A percentile compares a stretch with the other conserved stretches of the same genome.
Conservation (phyloP, 208 protist genomes). For the Trypanosoma mega region DNA sequence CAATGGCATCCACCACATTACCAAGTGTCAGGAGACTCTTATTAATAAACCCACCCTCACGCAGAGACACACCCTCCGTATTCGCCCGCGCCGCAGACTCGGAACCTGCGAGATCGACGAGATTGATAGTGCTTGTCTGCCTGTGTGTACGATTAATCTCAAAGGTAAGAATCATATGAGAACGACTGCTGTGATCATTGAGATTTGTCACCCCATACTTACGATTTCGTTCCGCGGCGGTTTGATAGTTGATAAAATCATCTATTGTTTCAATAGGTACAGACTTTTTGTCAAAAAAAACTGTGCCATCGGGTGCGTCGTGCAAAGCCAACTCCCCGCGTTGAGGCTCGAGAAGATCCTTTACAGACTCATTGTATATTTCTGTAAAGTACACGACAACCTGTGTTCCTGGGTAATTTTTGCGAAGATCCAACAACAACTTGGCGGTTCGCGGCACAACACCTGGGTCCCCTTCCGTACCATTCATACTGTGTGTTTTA, state of each 20-base stretch:
- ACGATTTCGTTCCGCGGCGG: constrained; percentile 65
- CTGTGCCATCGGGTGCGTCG: constrained; percentile 30
- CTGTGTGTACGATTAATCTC: constrained; percentile 60
- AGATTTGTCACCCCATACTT: constrained; percentile 88
- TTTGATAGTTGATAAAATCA: constrained; percentile 67
- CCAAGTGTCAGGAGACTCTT: constrained; percentile 80
- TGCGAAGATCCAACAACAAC: constrained; percentile 63
- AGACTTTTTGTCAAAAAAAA: constrained; percentile 40
- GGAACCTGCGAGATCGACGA: constrained; percentile 87
- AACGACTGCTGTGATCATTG: constrained; percentile 86
- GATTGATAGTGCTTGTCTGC: constrained; percentile 61
- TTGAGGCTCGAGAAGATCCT: constrained; percentile 55
- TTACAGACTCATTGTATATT: constrained; percentile 86
- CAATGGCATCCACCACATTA: constrained; percentile 76
- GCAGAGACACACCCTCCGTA: constrained; percentile 68
- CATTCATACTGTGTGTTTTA: constrained; percentile 92
- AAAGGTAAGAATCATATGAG: constrained; percentile 86
- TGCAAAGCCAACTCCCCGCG: constrained; percentile 32
- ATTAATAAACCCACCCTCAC: constrained; percentile 83
- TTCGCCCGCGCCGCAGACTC: constrained; percentile 69
- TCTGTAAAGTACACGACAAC: constrained; percentile 56
- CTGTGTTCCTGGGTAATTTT: constrained; percentile 36
- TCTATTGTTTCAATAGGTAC: constrained; percentile 57
- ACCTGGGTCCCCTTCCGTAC: constrained; percentile 30
- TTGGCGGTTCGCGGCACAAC: constrained; percentile 46